phyloP scores from a whole-genome alignment of 352 stramenopile genomes.

The Phytophthora chlamydospora region DNA sequence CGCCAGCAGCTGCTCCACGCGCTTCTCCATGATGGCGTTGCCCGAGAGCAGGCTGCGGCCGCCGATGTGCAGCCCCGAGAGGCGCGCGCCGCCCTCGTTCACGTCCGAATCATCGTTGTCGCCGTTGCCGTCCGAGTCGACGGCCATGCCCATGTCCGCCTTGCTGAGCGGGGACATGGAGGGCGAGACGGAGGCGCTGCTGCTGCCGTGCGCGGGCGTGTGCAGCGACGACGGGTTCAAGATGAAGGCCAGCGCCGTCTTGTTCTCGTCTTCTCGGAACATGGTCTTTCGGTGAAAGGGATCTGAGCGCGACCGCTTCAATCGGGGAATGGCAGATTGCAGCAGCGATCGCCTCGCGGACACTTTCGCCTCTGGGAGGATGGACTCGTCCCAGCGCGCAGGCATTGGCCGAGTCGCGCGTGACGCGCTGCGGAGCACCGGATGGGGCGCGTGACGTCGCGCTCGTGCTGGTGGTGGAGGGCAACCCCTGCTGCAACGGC shows the following conservation, averaged over 20 bases:
- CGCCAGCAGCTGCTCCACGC: constrained; percentile 61
- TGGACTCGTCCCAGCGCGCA: constrained; percentile 1
- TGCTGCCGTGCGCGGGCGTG: constrained; percentile 14
- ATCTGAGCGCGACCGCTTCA: constrained; percentile 17
- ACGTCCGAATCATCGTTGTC: constrained; percentile 45
- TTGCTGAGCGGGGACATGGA: constrained; percentile 61
- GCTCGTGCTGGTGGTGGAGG: constrained; percentile 31
- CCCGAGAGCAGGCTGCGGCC: constrained; percentile 58
- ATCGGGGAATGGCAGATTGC: constrained; percentile 24
- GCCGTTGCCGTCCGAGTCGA: constrained; percentile 37
- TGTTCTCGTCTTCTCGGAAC: constrained; percentile 54
- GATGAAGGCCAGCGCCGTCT: constrained; percentile 73
- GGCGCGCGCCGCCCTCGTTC: constrained; percentile 28
- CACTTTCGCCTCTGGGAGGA: constrained; percentile 9
- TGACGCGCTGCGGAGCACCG: constrained; percentile 21
- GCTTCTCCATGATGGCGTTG: constrained; percentile 58
- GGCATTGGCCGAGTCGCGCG: constrained; percentile 24
- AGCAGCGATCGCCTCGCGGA: not conserved
- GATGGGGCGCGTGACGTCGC: constrained; percentile 26
- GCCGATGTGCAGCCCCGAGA: constrained; percentile 53
- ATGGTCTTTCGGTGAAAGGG: constrained; percentile 4
- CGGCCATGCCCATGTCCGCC: constrained; percentile 31
- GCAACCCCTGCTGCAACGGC: constrained; percentile 13
- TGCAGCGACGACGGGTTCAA: constrained; percentile 59
- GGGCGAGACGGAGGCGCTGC: constrained; percentile 34